Conservation (phyloP, 139 green algal species). For the Chlamydomonas asymmetrica region DNA sequence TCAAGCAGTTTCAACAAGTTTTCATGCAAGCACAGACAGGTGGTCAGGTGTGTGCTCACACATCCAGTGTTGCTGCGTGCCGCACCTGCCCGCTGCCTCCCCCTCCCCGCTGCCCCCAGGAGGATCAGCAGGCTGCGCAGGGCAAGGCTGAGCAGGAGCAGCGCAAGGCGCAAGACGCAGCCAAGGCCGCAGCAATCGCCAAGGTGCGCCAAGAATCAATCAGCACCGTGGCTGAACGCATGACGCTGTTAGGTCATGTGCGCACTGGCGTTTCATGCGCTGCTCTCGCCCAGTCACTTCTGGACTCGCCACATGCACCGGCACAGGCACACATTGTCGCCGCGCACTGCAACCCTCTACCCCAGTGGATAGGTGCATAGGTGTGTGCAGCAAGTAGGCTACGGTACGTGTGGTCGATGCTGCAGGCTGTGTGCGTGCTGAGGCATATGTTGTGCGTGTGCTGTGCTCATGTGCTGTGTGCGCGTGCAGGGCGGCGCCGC, state of each 20-base stretch:
- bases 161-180: background rate
- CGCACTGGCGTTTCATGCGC: background rate
- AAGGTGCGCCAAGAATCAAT: background rate
- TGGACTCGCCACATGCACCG: background rate
- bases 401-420: background rate
- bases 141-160: background rate
- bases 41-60: too few relatives aligned
- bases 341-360: background rate
- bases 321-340: background rate
- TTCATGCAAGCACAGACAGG: too few relatives aligned
- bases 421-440: background rate
- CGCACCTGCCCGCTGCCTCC: too few relatives aligned
- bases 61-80: too few relatives aligned
- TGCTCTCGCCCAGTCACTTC: background rate
- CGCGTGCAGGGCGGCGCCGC: background rate
- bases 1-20: too few relatives aligned
- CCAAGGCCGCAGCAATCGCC: background rate
- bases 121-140: background rate
- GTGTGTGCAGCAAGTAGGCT: constrained; percentile 3
- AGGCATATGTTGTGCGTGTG: background rate
- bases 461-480: background rate
- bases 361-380: background rate
- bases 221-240: background rate
- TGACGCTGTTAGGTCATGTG: background rate
- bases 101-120: too few relatives aligned